phyloP scores from a whole-genome alignment of 2,329 filamentous ascomycete species.

The Hawksworthiomyces lignivorus region DNA sequence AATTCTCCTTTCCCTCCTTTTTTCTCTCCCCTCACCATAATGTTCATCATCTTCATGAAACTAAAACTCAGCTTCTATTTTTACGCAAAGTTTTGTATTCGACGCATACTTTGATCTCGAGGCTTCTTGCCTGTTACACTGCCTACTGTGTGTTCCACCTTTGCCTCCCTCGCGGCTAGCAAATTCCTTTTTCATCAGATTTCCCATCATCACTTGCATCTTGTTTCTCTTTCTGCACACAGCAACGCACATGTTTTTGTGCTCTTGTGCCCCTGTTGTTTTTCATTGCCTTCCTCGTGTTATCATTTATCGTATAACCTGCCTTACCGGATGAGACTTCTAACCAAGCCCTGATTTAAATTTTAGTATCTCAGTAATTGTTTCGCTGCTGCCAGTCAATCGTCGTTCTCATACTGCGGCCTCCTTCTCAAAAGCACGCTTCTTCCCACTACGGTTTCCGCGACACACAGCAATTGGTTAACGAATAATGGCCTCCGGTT shows the following conservation, averaged over 20 bases:
- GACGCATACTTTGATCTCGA: not conserved
- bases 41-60: slow-evolving; percentile 2
- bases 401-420: no score
- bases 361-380: no score
- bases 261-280: no score
- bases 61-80: not conserved
- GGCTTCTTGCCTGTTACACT: slow-evolving; percentile 2
- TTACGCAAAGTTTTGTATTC: not conserved
- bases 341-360: no score
- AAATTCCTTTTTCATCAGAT: no score
- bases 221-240: not conserved
- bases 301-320: no score
- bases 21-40: slow-evolving; percentile 2
- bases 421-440: not conserved
- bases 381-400: no score
- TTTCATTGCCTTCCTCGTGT: no score
- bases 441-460: not conserved
- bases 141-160: not conserved
- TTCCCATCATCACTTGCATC: not conserved
- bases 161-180: not conserved
- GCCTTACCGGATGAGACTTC: no score
- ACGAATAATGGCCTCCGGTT: slow-evolving; percentile 19
- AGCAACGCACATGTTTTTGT: no score
- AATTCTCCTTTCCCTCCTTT: slow-evolving; percentile 3
- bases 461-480: slow-evolving; percentile 4